Conservation (phyloP, 2,329 filamentous ascomycete species). For the Beauveria caledonica region DNA sequence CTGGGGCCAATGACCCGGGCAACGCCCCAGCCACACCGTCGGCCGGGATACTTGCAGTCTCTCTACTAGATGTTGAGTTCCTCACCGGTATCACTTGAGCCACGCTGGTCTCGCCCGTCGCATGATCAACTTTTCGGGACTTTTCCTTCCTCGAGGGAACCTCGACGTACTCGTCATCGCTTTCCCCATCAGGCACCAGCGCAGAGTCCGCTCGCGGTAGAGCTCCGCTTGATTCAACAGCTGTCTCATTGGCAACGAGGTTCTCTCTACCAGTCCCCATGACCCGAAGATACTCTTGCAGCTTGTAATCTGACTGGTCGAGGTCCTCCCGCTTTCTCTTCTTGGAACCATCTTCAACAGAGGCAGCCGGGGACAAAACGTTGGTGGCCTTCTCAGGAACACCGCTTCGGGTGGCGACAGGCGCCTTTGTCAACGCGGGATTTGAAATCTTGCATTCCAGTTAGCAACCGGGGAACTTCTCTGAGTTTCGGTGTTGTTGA, state of each 20-base stretch:
- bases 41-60: not conserved
- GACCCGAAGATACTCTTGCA: constrained; percentile 77
- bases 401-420: constrained; percentile 13
- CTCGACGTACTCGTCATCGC: constrained; percentile 68
- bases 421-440: constrained; percentile 26
- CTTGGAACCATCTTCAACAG: constrained; percentile 36
- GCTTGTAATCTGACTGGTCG: constrained; percentile 63
- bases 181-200: constrained; percentile 46
- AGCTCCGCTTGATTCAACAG: constrained; percentile 16
- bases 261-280: constrained; percentile 53
- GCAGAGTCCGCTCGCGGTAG: constrained; percentile 20
- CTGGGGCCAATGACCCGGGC: constrained; percentile 11
- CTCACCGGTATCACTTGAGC: constrained; percentile 8
- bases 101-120: constrained; percentile 16
- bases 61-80: not conserved
- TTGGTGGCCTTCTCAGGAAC: not conserved
- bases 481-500: not conserved
- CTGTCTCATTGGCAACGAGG: constrained; percentile 24
- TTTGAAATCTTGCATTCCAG: constrained; percentile 39
- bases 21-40: constrained; percentile 1
- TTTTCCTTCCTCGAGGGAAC: constrained; percentile 47
- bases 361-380: not conserved
- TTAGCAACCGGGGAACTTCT: constrained; percentile 19
- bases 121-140: constrained; percentile 29
- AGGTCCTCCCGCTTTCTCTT: constrained; percentile 60